Conservation (phyloP, 306 rosid species). For the Castanospermum australe region DNA sequence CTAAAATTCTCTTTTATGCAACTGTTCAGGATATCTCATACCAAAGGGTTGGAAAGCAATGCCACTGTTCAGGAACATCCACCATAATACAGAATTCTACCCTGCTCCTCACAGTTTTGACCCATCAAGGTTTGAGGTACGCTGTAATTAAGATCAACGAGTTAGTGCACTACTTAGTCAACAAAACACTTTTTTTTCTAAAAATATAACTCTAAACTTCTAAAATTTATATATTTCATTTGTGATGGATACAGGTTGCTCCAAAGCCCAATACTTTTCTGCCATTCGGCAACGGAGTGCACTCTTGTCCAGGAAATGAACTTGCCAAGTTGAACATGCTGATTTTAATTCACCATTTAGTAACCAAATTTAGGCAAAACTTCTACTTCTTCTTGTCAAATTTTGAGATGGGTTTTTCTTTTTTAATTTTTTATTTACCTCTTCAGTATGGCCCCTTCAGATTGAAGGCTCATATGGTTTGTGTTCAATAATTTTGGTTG, state of each 20-base stretch:
- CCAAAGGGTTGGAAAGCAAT: constrained; percentile 99
- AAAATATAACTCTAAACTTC: not conserved
- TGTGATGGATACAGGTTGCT: constrained; percentile 44
- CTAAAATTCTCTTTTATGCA: not conserved
- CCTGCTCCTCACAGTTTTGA: constrained; percentile 75
- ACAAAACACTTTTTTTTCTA: not conserved
- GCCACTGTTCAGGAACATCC: constrained; percentile 94
- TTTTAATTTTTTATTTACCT: not conserved
- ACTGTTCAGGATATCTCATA: constrained; percentile 68
- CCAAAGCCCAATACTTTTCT: constrained; percentile 76
- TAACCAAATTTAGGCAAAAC: constrained; percentile 66
- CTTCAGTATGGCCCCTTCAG: not conserved
- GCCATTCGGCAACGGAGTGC: constrained; percentile 93
- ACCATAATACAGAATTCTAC: constrained; percentile 78
- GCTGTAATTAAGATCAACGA: not conserved
- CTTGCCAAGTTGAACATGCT: constrained; percentile 84
- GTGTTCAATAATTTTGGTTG: constrained; percentile 27
- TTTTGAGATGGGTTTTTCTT: not conserved
- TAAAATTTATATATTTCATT: not conserved
- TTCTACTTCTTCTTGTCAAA: not conserved
- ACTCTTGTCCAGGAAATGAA: constrained; percentile 92
- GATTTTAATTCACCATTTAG: constrained; percentile 67
- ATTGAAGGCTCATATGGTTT: not conserved
- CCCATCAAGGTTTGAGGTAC: constrained; percentile 90
- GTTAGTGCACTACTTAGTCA: constrained; percentile 7